Percentiles rank a stretch among this genome's conserved stretches.
phyloP scores from a whole-genome alignment of 306 rosid genomes.

The Quercus parvula region DNA sequence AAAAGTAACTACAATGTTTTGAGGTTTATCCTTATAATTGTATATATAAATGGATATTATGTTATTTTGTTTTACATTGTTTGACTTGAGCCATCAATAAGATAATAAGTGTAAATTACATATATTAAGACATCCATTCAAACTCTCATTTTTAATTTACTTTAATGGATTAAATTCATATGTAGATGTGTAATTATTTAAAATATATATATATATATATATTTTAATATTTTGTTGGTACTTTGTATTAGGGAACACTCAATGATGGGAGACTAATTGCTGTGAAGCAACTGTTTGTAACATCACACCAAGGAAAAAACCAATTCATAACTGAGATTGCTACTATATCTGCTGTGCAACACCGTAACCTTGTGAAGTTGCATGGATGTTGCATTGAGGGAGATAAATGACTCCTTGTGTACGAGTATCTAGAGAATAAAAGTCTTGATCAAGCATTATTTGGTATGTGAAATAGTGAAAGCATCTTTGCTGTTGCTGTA shows the following conservation, averaged over 20 bases:
- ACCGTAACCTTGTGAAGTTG: slow-evolving; percentile 73
- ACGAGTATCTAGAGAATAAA: slow-evolving; percentile 74
- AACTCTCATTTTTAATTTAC: neutral
- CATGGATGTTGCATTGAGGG: slow-evolving; percentile 77
- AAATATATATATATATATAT: too few relatives aligned
- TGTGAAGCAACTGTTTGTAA: slow-evolving; percentile 71
- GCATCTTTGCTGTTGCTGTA: neutral
- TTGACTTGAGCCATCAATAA: too few relatives aligned
- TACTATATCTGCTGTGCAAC: slow-evolving; percentile 83
- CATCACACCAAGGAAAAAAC: slow-evolving; percentile 76
- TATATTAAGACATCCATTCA: too few relatives aligned
- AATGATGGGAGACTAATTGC: slow-evolving; percentile 75
- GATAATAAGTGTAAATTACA: too few relatives aligned
- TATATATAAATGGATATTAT: neutral
- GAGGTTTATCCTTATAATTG: neutral
- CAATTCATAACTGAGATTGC: slow-evolving; percentile 84
- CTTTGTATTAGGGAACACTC: slow-evolving; percentile 56
- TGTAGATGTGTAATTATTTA: neutral
- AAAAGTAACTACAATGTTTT: neutral
- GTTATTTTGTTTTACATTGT: neutral
- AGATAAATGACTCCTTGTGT: slow-evolving; percentile 64
- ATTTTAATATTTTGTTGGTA: neutral
- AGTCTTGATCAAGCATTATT: slow-evolving; percentile 89
- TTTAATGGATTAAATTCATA: neutral
- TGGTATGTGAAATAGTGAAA: slow-evolving; percentile 31